phyloP scores from a whole-genome alignment of 208 protist species.

The Trypanosoma lewisi region DNA sequence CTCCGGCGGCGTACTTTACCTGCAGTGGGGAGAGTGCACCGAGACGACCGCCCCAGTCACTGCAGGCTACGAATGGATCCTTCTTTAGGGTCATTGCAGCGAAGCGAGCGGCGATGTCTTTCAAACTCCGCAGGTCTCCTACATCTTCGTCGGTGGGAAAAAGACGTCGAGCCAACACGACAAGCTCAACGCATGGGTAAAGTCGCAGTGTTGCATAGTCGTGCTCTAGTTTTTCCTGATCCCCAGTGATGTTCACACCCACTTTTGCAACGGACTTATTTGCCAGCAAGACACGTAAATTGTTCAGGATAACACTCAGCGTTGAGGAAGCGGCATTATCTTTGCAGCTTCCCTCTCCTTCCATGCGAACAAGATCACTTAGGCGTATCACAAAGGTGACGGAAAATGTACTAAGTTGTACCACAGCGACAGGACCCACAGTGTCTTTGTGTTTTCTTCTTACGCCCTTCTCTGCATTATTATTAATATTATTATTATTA shows the following conservation, averaged over 20 bases:
- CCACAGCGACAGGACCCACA: conserved; percentile 39
- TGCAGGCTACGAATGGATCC: conserved; percentile 42
- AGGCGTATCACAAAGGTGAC: conserved; percentile 46
- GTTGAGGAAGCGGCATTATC: conserved; percentile 22
- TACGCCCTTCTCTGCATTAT: background rate
- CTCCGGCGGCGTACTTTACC: conserved; percentile 50
- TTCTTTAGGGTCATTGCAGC: conserved; percentile 38
- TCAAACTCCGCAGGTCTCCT: conserved; percentile 31
- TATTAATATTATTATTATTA: background rate
- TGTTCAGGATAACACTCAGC: conserved; percentile 20
- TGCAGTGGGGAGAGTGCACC: conserved; percentile 51
- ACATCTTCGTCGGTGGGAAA: background rate
- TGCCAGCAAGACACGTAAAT: conserved; percentile 29
- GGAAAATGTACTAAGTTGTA: conserved; percentile 50
- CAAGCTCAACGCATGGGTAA: conserved; percentile 42
- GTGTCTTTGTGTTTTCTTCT: background rate
- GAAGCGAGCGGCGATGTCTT: conserved; percentile 37
- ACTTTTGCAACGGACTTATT: conserved; percentile 33
- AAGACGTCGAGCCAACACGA: conserved; percentile 27
- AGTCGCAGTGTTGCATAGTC: conserved; percentile 37
- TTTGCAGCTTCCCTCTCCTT: conserved; percentile 12
- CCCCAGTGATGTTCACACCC: conserved; percentile 53
- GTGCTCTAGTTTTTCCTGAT: conserved; percentile 45
- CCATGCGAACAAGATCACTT: conserved; percentile 34
- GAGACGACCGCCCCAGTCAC: conserved; percentile 52